Evolutionary conservation across 140 eudicot genomes (phyloP).

Genomic region (Stevia rebaudiana): DNA sequence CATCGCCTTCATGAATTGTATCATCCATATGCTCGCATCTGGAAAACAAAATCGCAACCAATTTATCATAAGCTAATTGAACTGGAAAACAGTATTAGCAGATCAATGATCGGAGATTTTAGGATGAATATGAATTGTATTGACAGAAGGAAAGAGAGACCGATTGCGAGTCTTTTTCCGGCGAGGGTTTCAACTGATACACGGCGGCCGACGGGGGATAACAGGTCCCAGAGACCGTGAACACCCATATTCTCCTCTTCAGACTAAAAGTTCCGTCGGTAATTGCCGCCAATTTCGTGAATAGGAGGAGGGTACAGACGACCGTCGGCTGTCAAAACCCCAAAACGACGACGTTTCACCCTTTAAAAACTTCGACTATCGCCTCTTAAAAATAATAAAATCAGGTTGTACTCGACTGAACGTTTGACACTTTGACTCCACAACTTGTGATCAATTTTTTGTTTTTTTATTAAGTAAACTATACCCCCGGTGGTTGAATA

Average conservation of each 20-base stretch:
- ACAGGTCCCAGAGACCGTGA: constrained; percentile 84
- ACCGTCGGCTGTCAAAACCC: not conserved
- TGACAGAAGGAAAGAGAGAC: constrained; percentile 21
- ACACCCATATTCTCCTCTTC: constrained; percentile 56
- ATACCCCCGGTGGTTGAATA: too few relatives aligned
- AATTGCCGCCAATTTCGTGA: constrained; percentile 40
- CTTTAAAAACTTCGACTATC: too few relatives aligned
- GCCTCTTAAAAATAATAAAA: too few relatives aligned
- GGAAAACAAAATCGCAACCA: constrained; percentile 4
- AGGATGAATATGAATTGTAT: constrained; percentile 30
- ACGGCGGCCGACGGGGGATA: constrained; percentile 94
- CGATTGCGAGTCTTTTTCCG: constrained; percentile 83
- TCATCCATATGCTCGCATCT: constrained; percentile 98
- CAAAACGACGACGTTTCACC: constrained; percentile 18
- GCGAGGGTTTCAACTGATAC: constrained; percentile 91
- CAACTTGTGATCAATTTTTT: too few relatives aligned
- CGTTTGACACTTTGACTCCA: too few relatives aligned
- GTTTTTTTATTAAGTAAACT: too few relatives aligned
- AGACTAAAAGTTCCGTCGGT: constrained; percentile 7
- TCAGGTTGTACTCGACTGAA: too few relatives aligned
- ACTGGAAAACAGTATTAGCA: not conserved
- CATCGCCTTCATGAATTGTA: constrained; percentile 95
- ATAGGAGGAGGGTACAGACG: not conserved
- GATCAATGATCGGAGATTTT: not conserved
- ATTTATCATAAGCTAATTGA: not conserved